Evolutionary conservation across 2,329 filamentous ascomycete genomes (phyloP).

Genomic region (Fusarium sacchari): DNA sequence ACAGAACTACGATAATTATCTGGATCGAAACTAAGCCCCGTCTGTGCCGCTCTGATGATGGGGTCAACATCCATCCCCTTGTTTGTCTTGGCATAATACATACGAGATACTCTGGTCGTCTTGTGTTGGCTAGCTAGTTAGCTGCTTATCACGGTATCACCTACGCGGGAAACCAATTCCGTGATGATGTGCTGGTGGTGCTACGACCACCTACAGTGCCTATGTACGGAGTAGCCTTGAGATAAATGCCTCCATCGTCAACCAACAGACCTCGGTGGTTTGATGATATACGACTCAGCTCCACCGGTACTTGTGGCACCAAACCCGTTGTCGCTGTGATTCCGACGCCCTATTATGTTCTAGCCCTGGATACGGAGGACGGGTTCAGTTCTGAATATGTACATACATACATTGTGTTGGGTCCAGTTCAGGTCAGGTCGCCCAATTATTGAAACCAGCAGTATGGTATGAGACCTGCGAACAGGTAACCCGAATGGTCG

Average conservation of each 20-base stretch:
- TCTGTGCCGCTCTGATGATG: conserved; percentile 21
- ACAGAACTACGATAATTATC: neutral
- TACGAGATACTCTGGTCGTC: conserved; percentile 2
- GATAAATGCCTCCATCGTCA: neutral
- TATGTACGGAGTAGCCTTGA: neutral
- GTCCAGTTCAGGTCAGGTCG: conserved; percentile 1
- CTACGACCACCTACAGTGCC: neutral
- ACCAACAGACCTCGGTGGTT: conserved; percentile 16
- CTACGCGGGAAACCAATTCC: conserved; percentile 33
- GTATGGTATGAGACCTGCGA: conserved; percentile 22
- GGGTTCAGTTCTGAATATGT: conserved; percentile 7
- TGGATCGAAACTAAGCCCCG: conserved; percentile 6
- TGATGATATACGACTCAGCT: conserved; percentile 27
- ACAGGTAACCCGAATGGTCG: conserved; percentile 25
- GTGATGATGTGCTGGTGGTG: neutral
- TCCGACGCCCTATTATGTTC: conserved; percentile 9
- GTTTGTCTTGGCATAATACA: conserved; percentile 19
- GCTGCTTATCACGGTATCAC: conserved; percentile 1
- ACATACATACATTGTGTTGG: conserved; percentile 7
- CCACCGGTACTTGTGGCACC: conserved; percentile 26
- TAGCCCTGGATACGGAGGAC: neutral
- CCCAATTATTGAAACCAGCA: conserved; percentile 15
- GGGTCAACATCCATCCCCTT: conserved; percentile 12
- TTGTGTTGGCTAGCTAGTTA: conserved; percentile 16
- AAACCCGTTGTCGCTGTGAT: conserved; percentile 31